Evolutionary conservation across 2,329 filamentous ascomycete genomes (phyloP), one percentile per base, ranked within the genome.

Genomic region (Hypoxylon sp.): DNA sequence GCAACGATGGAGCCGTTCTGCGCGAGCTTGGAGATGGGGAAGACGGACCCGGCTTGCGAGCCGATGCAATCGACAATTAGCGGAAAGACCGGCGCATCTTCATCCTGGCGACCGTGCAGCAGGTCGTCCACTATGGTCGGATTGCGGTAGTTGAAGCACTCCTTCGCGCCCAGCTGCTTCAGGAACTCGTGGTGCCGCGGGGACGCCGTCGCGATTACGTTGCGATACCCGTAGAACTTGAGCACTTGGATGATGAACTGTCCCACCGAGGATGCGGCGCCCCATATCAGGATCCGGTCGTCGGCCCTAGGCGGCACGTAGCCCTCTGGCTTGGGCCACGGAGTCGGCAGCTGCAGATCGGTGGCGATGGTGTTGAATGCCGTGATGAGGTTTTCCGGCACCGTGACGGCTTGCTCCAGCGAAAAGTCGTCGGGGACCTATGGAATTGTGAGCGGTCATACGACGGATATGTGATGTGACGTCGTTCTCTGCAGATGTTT

Each of bases 381-480:
- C 0, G 82, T 86, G 20, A 86, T 77, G 19, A 83, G 67, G 57
- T 84, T 86, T 37, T 80, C 78, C 0, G 81, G 77, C 2, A 85
- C 64, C 0, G 81, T 82, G 7, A 63, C 59, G 12, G 60, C 62
- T 17, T 64, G 42, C 36, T 65, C 59, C 13, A 63, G 29, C 4
- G 60, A 61, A 37, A 63, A 54, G n/a, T 48, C 55, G 1, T 60
- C 57, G 1, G 67, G 63, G 23, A 66, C 46, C 61, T 66, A 5
- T 16, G 4, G 6, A 13, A 12, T 5, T 7, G 16, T 55, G 15
- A 59, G 45, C 15, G 17, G 8, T 41, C n/a, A 9, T 34, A 4
- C 25, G n/a, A n/a, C n/a, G n/a, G n/a, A n/a, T n/a, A n/a, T n/a
- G n/a, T n/a, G n/a, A n/a, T n/a, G n/a, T n/a, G n/a, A n/a, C 11